A percentile compares a stretch with the other conserved stretches of the same genome.
phyloP scores from a whole-genome alignment of 2,329 filamentous ascomycete genomes.

The Cryphonectria naterciae region DNA sequence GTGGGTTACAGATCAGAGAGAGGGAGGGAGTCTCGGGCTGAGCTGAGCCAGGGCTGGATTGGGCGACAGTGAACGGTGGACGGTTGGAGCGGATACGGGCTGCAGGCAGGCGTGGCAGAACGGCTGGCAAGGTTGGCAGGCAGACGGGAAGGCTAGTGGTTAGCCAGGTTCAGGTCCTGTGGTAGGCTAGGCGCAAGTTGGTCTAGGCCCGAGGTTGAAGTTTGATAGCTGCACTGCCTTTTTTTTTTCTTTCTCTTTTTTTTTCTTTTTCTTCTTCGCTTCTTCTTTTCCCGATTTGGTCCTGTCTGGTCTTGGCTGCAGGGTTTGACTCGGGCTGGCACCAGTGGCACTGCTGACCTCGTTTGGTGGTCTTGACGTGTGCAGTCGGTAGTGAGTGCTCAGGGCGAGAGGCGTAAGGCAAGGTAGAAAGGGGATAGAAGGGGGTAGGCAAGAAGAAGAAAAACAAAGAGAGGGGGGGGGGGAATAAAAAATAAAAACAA shows the following conservation, averaged over 20 bases:
- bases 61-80: not conserved
- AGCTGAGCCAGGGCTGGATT: not conserved
- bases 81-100: not conserved
- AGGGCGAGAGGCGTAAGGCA: not conserved
- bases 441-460: not conserved
- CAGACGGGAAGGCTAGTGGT: not conserved
- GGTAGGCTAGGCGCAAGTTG: slow-evolving; percentile 2
- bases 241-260: not conserved
- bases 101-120: slow-evolving; percentile 4
- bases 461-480: not conserved
- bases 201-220: not conserved
- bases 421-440: not conserved
- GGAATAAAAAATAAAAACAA: no score
- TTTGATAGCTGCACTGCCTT: slow-evolving; percentile 7
- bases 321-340: not conserved
- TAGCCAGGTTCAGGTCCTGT: not conserved
- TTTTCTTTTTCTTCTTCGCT: not conserved
- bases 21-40: not conserved
- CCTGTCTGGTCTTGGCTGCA: not conserved
- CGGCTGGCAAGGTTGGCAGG: not conserved
- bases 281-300: not conserved
- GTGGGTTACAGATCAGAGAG: not conserved
- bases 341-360: not conserved
- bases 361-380: not conserved
- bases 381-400: not conserved